Base-by-base conservation (phyloP, 2,329 filamentous ascomycete genomes). In the Penicillium sp. region DNA sequence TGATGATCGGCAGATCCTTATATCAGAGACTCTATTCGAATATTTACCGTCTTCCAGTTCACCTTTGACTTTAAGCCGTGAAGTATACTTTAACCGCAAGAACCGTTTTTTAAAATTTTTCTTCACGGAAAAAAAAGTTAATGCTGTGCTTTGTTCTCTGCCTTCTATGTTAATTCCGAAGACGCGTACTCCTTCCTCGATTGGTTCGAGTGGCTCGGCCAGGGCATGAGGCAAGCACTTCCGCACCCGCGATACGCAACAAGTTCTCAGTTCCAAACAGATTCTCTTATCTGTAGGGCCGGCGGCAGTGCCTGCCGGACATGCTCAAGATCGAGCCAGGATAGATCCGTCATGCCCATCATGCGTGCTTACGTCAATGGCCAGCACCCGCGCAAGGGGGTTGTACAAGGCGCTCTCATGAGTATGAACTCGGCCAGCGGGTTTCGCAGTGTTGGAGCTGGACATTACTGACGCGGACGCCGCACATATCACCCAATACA, bases 401-500 rank as follows among this genome's bases (percentile, higher is more conserved):
- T 78, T 76, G 55, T 72, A 76, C 37, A 80, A 64, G 31, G 75
- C 65, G 3, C 72, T 72, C 51, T 78, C 76, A 53, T 80, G 77
- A 0, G 69, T 72, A 58, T 77, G 78, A 41, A 77, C 63, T 0
- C 62, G 59, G 2, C 74, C 75, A 0, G 71, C 75, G 0, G 53
- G 52, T 35, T 53, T 40, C 6, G 61, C 64, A 0, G 62, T 53
- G 56, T 50, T 80, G 75, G 1, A 78, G 61, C 46, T 78, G 72
- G 38, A 70, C 72, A 58, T 79, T 79, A 0, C 73, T 71, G 31
- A 76, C 75, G 2, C 73, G 77, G 3, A 77, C 71, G 4, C 59
- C 61, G 4, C 69, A 68, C 1, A 58, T 63, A 45, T 77, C 72
- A 1, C 26, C 8, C 5, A n/a, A 62, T 48, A 64, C 72, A 0